These are phyloP conservation scores for Hagleromyces aurorensis DNA, from an alignment of 805 yeast species.

Conservation along the genomic window DNA sequence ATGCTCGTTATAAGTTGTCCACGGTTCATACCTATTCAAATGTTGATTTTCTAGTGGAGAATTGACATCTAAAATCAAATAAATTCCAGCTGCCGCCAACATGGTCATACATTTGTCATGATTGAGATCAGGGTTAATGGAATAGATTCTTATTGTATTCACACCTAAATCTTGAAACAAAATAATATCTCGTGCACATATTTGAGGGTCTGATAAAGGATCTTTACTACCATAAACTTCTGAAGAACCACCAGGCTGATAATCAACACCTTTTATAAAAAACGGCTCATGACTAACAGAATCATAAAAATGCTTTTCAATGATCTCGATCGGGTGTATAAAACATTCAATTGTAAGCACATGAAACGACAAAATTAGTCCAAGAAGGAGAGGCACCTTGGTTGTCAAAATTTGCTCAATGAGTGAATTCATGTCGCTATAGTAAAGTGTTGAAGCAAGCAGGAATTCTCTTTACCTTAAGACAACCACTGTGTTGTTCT, in stretches of 20 bases:
- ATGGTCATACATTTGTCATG: conserved; percentile 90
- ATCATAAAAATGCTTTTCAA: conserved; percentile 69
- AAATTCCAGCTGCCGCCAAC: conserved; percentile 89
- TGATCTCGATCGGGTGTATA: conserved; percentile 60
- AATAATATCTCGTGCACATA: conserved; percentile 75
- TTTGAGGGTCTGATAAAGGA: conserved; percentile 64
- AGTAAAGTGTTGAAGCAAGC: too few species aligned
- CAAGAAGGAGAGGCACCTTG: too few species aligned
- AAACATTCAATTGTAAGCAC: conserved; percentile 15
- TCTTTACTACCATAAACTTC: conserved; percentile 52
- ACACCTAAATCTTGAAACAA: conserved; percentile 79
- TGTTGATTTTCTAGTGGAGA: conserved; percentile 76
- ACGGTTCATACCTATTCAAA: conserved; percentile 85
- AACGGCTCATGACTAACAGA: conserved; percentile 70
- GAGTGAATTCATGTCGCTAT: too few species aligned
- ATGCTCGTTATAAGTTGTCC: conserved; percentile 69
- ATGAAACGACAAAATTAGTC: too few species aligned
- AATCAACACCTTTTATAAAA: conserved; percentile 80
- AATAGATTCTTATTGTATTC: conserved; percentile 82
- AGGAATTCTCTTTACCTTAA: too few species aligned
- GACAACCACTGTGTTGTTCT: too few species aligned
- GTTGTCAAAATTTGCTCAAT: too few species aligned
- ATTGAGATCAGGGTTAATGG: conserved; percentile 70
- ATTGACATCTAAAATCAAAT: conserved; percentile 82
- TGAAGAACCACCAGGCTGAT: conserved; percentile 94